Evolutionary conservation across 2,329 filamentous ascomycete genomes (phyloP).

Genomic region (Coleophoma eucalyptorum): DNA sequence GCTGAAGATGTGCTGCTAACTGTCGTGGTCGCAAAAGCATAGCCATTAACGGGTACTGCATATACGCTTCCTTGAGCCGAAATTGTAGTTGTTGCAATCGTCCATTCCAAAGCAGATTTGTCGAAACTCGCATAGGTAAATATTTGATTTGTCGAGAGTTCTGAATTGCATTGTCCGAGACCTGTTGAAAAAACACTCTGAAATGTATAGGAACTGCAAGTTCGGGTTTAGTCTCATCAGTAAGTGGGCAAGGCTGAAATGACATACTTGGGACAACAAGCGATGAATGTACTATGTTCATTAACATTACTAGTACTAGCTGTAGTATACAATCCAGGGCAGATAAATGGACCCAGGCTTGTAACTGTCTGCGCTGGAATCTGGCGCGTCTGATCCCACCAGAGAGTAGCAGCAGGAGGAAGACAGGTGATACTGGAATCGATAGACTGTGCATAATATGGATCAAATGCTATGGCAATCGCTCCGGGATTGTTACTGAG

Average conservation of each 20-base stretch:
- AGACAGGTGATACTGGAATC: slow-evolving; percentile 3
- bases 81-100: slow-evolving; percentile 1
- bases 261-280: slow-evolving; percentile 6
- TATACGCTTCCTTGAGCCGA: background rate
- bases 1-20: background rate
- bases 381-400: slow-evolving; percentile 2
- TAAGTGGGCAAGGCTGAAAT: background rate
- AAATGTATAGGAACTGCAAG: slow-evolving; percentile 2
- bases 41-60: slow-evolving; percentile 6
- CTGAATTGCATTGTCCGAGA: slow-evolving; percentile 4
- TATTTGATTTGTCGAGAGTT: slow-evolving; percentile 1
- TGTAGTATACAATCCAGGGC: slow-evolving; percentile 2
- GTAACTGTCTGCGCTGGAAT: background rate
- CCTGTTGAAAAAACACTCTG: background rate
- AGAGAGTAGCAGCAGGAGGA: slow-evolving; percentile 3
- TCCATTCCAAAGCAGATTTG: background rate
- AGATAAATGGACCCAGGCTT: slow-evolving; percentile 1
- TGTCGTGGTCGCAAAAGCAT: slow-evolving; percentile 4
- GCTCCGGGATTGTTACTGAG: background rate
- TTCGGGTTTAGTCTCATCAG: background rate
- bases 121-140: slow-evolving; percentile 3
- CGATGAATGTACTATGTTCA: slow-evolving; percentile 2
- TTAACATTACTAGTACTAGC: slow-evolving; percentile 3
- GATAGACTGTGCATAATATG: slow-evolving; percentile 2
- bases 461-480: slow-evolving; percentile 4